Evolutionary conservation across 2,329 filamentous ascomycete genomes (phyloP), one percentile per base, ranked within the genome.

Genomic region (Ascochyta viciae-villosae): DNA sequence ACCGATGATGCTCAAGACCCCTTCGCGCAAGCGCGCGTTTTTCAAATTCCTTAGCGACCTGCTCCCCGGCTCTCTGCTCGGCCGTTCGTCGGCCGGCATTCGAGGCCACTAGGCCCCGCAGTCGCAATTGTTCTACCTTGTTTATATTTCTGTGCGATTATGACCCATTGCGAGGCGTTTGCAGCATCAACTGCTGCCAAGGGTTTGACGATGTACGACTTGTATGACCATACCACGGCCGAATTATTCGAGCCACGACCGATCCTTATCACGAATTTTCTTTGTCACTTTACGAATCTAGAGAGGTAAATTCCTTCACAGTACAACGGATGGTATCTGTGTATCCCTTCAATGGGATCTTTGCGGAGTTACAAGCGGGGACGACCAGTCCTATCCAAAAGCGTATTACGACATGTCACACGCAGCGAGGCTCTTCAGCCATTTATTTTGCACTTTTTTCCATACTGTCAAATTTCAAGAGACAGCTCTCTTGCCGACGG

Each of bases 31-130:
- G 62, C 72, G 73, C 48, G 70, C 72, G 7, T 75, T 76, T 50
- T 66, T 75, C 63, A 75, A 72, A 55, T 75, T 76, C 54, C 66
- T 77, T 48, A 70, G 62, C 60, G 75, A 76, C 62, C 63, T 76
- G 51, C 74, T 75, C 53, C 72, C 74, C 40, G 64, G 66, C 48
- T 67, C 71, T 9, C 63, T 74, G 38, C 64, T 75, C 51, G 66
- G 70, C 46, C 65, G 70, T 27, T 66, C 72, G 7, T 67, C 70
- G 44, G 58, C 56, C n/a, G 64, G 66, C 19, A 46, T 68, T 56
- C 71, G 71, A 49, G 57, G 61, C 57, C 64, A 66, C 50, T 69
- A 65, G 55, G 46, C 57, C 42, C 33, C 24, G 24, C 16, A 10
- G 45, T 48, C 38, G 37, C 47, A 35, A 57, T 52, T 42, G 44